phyloP scores from a whole-genome alignment of 2,329 filamentous ascomycete genomes.

The Leptographium lundbergii region DNA sequence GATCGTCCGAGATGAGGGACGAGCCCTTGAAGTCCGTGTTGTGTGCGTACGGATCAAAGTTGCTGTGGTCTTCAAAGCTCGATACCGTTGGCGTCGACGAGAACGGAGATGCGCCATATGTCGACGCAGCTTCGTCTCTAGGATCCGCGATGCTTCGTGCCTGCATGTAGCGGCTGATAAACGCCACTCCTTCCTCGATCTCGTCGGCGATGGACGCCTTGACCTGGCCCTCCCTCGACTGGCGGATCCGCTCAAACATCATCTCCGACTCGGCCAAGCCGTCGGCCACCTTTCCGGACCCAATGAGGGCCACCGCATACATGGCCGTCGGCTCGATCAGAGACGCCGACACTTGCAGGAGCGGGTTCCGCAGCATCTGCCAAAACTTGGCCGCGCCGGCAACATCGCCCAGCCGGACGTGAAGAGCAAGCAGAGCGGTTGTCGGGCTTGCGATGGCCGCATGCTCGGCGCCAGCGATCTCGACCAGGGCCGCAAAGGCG shows the following conservation, averaged over 20 bases:
- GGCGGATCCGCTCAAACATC: conserved; percentile 78
- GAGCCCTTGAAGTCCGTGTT: conserved; percentile 91
- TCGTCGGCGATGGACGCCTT: conserved; percentile 56
- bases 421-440: conserved; percentile 67
- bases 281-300: conserved; percentile 72
- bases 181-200: conserved; percentile 76
- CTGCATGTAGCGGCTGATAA: conserved; percentile 47
- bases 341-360: conserved; percentile 44
- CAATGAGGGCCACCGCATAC: conserved; percentile 80
- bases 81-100: conserved; percentile 43
- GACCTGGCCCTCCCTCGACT: conserved; percentile 29
- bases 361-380: conserved; percentile 55
- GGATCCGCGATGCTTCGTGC: conserved; percentile 41
- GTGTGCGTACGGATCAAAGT: conserved; percentile 71
- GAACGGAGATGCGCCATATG: conserved; percentile 37
- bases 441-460: conserved; percentile 6
- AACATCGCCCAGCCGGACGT: conserved; percentile 71
- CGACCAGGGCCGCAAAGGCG: conserved; percentile 48
- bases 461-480: conserved; percentile 49
- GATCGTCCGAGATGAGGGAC: conserved; percentile 74
- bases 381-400: conserved; percentile 68
- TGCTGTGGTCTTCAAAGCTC: conserved; percentile 58
- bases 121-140: conserved; percentile 32
- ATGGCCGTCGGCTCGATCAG: conserved; percentile 84
- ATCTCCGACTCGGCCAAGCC: conserved; percentile 66